Percentiles rank a stretch among this genome's conserved stretches.
phyloP scores from a whole-genome alignment of 2,329 filamentous ascomycete genomes.

The Chaetothyriales sp. region DNA sequence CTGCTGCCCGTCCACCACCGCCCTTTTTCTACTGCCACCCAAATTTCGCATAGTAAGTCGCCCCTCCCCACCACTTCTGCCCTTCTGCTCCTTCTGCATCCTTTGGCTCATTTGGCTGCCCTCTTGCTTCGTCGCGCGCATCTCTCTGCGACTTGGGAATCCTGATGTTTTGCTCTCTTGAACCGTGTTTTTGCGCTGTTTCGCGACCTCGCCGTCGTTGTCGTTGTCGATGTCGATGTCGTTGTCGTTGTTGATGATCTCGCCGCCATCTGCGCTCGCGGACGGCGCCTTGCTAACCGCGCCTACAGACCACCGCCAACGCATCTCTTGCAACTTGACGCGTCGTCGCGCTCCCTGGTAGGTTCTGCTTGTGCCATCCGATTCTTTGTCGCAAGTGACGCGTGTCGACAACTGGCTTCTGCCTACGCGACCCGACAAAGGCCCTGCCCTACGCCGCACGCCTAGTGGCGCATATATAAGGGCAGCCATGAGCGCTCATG shows the following conservation, averaged over 20 bases:
- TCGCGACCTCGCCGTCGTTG: neutral
- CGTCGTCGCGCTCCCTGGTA: neutral
- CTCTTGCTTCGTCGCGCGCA: neutral
- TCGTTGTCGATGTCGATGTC: too few species aligned
- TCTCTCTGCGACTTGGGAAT: neutral
- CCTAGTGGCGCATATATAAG: neutral
- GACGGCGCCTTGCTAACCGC: neutral
- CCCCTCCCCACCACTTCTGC: neutral
- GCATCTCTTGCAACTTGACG: neutral
- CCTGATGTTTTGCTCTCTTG: neutral
- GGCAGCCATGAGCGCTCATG: neutral
- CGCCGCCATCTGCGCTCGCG: neutral
- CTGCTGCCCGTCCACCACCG: neutral
- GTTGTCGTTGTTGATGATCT: neutral
- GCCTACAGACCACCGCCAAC: neutral
- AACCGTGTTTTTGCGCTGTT: neutral
- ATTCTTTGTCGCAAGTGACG: neutral
- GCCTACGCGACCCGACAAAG: neutral
- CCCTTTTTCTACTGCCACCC: neutral
- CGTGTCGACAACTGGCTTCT: neutral
- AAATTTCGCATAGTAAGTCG: constrained; percentile 1
- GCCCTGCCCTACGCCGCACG: neutral
- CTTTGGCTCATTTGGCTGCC: neutral
- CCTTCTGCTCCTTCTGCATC: neutral
- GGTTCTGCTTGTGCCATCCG: neutral